Evolutionary conservation across 2,329 filamentous ascomycete genomes (phyloP), one percentile per base, ranked within the genome.

Genomic region (Calonectria fujianensis): DNA sequence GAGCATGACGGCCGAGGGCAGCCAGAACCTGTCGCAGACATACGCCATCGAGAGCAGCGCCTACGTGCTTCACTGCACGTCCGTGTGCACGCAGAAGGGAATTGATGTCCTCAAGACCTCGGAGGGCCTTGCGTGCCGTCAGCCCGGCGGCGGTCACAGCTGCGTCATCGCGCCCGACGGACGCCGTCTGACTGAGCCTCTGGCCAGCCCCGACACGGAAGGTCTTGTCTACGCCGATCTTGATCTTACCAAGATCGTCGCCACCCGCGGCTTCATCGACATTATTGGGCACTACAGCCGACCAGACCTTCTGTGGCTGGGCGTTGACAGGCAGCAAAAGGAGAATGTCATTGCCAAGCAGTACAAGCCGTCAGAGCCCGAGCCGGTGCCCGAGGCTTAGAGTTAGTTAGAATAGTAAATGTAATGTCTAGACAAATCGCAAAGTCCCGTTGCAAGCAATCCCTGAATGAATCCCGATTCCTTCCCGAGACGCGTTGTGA

Each of bases 31-130:
- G 1, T 88, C 89, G 0, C 88, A 89, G 74, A 86, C 87, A 0
- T 91, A 92, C 76, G 90, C 91, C 1, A 87, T 92, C 11, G 91
- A 93, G 79, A 87, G 88, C 2, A 84, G 85, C 11, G 82, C 88
- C 0, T 93, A 89, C 74, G 91, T 93, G 1, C 85, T 92, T 3
- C 79, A 80, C 27, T 73, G 76, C 35, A 82, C 80, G 1, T 72
- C 76, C 0, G 77, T 81, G 3, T 84, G 90, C 65, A 85, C 84
- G 0, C 77, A 87, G 9, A 79, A 84, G 18, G 90, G 87, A 0
- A 81, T 81, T 0, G 76, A 80, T 0, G 85, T 90, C 16, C 78
- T 91, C 80, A 81, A 82, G 10, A 89, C 87, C 0, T 77, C 83
- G 11, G 84, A 83, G 0, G 86, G 86, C 0, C 76, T 86, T 0